These are phyloP conservation scores for Rhodotorula sp. DNA, from an alignment of 1,284 basidiomycete genomes.

Conservation along the genomic window DNA sequence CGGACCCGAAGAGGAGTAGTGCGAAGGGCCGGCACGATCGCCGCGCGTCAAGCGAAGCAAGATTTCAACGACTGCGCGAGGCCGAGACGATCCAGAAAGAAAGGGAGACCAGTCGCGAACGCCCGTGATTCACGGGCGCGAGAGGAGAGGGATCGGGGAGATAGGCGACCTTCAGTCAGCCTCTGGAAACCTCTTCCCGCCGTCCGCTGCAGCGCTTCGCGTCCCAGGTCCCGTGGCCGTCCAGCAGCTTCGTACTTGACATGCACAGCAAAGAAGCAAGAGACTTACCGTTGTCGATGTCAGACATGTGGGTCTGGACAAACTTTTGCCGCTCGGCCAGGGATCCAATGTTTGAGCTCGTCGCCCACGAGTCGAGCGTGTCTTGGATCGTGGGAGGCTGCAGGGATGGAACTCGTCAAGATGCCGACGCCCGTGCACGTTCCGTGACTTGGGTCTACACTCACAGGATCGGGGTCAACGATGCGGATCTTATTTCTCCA, in stretches of 20 bases:
- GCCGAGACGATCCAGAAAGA: neutral
- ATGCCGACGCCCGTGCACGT: too few relatives aligned
- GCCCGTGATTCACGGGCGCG: neutral
- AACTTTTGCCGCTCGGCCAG: slow-evolving; percentile 78
- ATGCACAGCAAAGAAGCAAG: neutral
- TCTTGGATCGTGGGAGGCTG: slow-evolving; percentile 87
- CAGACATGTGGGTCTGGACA: slow-evolving; percentile 75
- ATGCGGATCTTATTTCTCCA: slow-evolving; percentile 93
- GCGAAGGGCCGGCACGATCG: slow-evolving; percentile 62
- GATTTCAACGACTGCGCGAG: slow-evolving; percentile 66
- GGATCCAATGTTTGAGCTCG: slow-evolving; percentile 70
- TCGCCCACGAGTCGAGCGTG: slow-evolving; percentile 81
- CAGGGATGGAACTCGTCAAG: neutral
- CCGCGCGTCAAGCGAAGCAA: slow-evolving; percentile 82
- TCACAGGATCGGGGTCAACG: slow-evolving; percentile 87
- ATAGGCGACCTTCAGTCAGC: slow-evolving; percentile 8
- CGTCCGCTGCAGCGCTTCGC: neutral
- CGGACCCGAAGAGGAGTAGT: slow-evolving; percentile 32
- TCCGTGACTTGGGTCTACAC: slow-evolving; percentile 55
- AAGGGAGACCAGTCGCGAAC: neutral
- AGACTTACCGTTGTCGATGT: slow-evolving; percentile 62
- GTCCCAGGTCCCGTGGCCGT: too few relatives aligned
- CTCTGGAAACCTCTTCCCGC: neutral
- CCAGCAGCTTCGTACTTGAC: neutral
- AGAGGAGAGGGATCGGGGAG: neutral